phyloP scores from a whole-genome alignment of 2,329 filamentous ascomycete genomes.

The Ophiosphaerella narmari region DNA sequence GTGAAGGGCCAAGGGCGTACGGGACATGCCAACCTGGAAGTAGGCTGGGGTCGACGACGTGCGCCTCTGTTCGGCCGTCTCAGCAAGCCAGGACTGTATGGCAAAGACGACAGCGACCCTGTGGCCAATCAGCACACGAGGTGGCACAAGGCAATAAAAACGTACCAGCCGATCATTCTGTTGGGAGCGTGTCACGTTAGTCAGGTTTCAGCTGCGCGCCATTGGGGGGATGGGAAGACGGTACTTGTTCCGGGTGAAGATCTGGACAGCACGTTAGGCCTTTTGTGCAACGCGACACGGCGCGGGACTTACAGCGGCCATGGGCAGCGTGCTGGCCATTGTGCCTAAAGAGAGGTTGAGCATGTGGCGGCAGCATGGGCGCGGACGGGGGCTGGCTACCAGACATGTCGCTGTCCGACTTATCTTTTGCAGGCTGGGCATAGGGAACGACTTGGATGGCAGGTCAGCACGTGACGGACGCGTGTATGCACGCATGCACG shows the following conservation, averaged over 20 bases:
- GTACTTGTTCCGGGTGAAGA: slow-evolving; percentile 89
- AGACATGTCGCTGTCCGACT: slow-evolving; percentile 69
- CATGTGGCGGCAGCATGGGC: not conserved
- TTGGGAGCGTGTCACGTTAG: slow-evolving; percentile 25
- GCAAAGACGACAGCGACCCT: slow-evolving; percentile 76
- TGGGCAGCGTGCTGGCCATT: slow-evolving; percentile 80
- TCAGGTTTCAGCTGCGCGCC: slow-evolving; percentile 10
- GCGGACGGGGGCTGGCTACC: slow-evolving; percentile 55
- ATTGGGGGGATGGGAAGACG: slow-evolving; percentile 18
- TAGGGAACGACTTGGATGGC: slow-evolving; percentile 77
- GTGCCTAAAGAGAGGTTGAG: slow-evolving; percentile 51
- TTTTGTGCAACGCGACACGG: slow-evolving; percentile 25
- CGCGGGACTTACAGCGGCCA: slow-evolving; percentile 72
- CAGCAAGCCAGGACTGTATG: slow-evolving; percentile 76
- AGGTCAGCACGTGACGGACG: slow-evolving; percentile 36
- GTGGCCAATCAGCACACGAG: slow-evolving; percentile 17
- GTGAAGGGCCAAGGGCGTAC: slow-evolving; percentile 55
- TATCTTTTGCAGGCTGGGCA: slow-evolving; percentile 71
- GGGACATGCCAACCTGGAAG: slow-evolving; percentile 78
- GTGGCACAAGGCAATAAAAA: slow-evolving; percentile 11
- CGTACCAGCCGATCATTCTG: slow-evolving; percentile 68
- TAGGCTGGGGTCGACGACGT: slow-evolving; percentile 70
- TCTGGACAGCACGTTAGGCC: slow-evolving; percentile 54
- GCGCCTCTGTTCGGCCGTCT: slow-evolving; percentile 70
- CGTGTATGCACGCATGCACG: slow-evolving; percentile 1